A percentile compares a stretch with the other conserved stretches of the same genome.
Conservation (phyloP, 2,329 filamentous ascomycete species). For the Calonectria pseudoreteaudii region DNA sequence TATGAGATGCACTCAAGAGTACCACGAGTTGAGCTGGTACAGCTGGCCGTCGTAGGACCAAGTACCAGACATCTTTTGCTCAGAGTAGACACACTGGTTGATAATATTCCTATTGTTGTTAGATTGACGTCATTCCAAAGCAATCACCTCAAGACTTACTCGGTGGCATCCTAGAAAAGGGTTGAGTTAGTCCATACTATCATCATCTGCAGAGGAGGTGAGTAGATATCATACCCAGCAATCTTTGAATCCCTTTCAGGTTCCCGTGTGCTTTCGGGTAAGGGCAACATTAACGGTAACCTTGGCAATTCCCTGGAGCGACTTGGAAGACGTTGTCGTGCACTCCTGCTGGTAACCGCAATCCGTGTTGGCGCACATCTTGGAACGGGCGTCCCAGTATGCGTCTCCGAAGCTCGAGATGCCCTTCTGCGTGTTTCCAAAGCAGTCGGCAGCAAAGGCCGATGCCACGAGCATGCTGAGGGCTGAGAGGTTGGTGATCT, state of each 20-base stretch:
- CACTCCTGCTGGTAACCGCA: conserved; percentile 30
- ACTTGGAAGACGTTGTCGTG: conserved; percentile 17
- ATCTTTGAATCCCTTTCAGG: conserved; percentile 30
- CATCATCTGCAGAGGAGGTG: accelerated
- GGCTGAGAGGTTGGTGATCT: conserved; percentile 23
- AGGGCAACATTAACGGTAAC: conserved; percentile 26
- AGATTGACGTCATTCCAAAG: neutral
- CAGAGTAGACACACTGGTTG: conserved; percentile 24
- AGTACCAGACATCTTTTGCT: conserved; percentile 14
- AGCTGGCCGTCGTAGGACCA: conserved; percentile 27
- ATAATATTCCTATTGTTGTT: conserved; percentile 24
- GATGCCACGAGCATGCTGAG: conserved; percentile 14
- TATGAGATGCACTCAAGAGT: neutral
- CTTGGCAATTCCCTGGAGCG: neutral
- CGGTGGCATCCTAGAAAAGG: conserved; percentile 16
- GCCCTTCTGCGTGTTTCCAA: conserved; percentile 17
- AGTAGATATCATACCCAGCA: conserved; percentile 24
- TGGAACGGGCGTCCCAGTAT: conserved; percentile 29
- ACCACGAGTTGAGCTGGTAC: conserved; percentile 11
- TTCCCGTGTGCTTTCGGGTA: conserved; percentile 28
- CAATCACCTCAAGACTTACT: conserved; percentile 2
- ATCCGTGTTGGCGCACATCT: conserved; percentile 28
- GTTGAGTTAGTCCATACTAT: neutral
- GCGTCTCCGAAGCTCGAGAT: conserved; percentile 14
- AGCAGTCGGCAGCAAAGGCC: conserved; percentile 25